Evolutionary conservation across 2,329 filamentous ascomycete genomes (phyloP), one percentile per base, ranked within the genome.

Genomic region (Epichloe coenophiala): DNA sequence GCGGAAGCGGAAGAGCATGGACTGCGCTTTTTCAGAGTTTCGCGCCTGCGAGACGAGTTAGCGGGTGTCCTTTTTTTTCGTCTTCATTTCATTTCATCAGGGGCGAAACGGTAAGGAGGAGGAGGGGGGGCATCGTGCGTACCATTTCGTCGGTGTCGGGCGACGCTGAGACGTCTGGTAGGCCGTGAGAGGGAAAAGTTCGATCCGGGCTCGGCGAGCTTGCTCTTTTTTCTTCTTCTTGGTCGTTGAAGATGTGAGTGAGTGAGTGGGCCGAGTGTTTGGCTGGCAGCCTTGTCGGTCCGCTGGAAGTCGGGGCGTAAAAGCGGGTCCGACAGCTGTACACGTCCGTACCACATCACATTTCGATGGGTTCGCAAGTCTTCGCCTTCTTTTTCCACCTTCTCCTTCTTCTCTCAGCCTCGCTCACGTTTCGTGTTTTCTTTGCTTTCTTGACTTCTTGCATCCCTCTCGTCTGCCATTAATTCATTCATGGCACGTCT

Each of bases 1-100:
- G 68, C 93, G 88, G 76, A 98, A 98, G 76, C 93, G 91, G 75
- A 96, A 98, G 69, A 98, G 91, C 91, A 98, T 98, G 45, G 90
- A 96, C 75, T 98, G 93, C 62, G 93, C 91, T 70, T 97, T 98
- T 78, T 97, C 91, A 44, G 88, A 91, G 70, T 97, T 96, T 65
- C 91, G 91, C 64, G 91, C 90, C 91, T 89, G 39, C 12, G 4
- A 5, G 38, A 38, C 3, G 19, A 23, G 37, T 52, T n/a, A 52
- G 50, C 31, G 6, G 11, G 11, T 19, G 7, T 5, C 4, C 1
- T 41, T 12, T 41, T 17, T 17, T 17, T 17, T 17, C 17, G 17
- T 17, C 17, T 17, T 17, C 6, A n/a, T 9, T 33, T 21, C 21
- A 21, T 21, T 4, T 3, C 23, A n/a, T 27, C 13, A 11, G 9